Evolutionary conservation across 2,329 filamentous ascomycete genomes (phyloP), one percentile per base, ranked within the genome.

Genomic region (Cladosporium sp.): DNA sequence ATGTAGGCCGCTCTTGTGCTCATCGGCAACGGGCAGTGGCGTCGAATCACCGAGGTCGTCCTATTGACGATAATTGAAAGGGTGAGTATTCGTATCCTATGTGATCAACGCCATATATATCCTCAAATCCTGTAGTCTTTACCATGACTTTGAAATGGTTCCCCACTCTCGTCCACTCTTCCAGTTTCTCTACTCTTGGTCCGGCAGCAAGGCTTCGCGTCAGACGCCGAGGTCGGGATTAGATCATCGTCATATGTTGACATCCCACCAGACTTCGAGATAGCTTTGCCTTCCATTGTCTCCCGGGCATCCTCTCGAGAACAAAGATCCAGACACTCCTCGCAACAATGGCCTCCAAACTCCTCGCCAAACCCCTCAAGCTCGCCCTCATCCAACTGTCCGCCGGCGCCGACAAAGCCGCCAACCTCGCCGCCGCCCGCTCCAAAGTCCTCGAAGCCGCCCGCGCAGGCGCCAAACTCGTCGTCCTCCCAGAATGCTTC

Each of bases 401-500:
- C 65, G 89, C 90, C 68, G 75, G 74, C 68, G 80, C 89, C 69
- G 92, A 97, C 82, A 99, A 99, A 82, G 77, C 88, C 12, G 85
- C 85, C 70, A 99, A 99, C 80, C 91, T 99, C 69, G 76, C 84
- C 26, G 89, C 89, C 77, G 94, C 95, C 14, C 89, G 91, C 65
- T 83, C 85, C 52, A 93, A 95, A 77, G 93, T 98, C 66, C 85
- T 92, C 68, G 89, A 92, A 77, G 94, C 95, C 5, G 89, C 92
- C 28, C 78, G 82, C 29, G 82, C 82, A 3, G 94, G 94, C 71
- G 92, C 94, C 67, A 88, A 91, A 65, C 88, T 99, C 67, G 89
- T 98, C 70, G 92, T 98, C 37, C 86, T 99, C 21, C 95, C 95
- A 40, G 95, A 99, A 82, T 99, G 95, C 84, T 99, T 99, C 88